These are phyloP conservation scores for Monilinia vaccinii-corymbosi DNA, from an alignment of 2,329 filamentous ascomycete genomes.

Conservation along the genomic window DNA sequence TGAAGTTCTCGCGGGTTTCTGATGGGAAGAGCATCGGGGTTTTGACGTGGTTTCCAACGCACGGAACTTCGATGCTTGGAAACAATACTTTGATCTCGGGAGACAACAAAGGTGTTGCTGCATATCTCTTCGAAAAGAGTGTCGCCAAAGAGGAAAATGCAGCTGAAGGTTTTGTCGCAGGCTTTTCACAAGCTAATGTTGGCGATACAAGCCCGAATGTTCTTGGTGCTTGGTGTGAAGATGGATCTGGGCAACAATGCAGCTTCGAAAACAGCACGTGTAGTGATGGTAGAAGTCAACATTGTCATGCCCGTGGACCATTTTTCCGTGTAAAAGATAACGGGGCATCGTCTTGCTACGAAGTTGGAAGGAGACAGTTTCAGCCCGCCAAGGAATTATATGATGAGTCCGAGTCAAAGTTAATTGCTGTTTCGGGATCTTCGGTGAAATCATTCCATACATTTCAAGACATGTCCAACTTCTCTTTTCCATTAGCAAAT, in stretches of 20 bases:
- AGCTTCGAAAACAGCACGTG: constrained; percentile 80
- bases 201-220: constrained; percentile 88
- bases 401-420: constrained; percentile 39
- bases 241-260: constrained; percentile 64
- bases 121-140: constrained; percentile 71
- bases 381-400: constrained; percentile 52
- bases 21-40: constrained; percentile 72
- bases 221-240: constrained; percentile 81
- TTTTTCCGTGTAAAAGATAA: constrained; percentile 58
- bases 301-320: constrained; percentile 67
- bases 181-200: constrained; percentile 86
- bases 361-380: constrained; percentile 67
- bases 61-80: constrained; percentile 82
- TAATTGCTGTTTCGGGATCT: constrained; percentile 45
- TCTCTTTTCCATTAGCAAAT: constrained; percentile 64
- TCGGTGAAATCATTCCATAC: constrained; percentile 76
- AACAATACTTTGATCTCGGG: constrained; percentile 88
- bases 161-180: constrained; percentile 68
- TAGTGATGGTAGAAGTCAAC: constrained; percentile 55
- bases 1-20: constrained; percentile 66
- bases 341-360: constrained; percentile 64
- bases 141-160: constrained; percentile 45
- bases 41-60: constrained; percentile 84
- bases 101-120: constrained; percentile 95
- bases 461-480: constrained; percentile 73